Conservation (phyloP, 345 rosid species). For the Hibiscus trionum region DNA sequence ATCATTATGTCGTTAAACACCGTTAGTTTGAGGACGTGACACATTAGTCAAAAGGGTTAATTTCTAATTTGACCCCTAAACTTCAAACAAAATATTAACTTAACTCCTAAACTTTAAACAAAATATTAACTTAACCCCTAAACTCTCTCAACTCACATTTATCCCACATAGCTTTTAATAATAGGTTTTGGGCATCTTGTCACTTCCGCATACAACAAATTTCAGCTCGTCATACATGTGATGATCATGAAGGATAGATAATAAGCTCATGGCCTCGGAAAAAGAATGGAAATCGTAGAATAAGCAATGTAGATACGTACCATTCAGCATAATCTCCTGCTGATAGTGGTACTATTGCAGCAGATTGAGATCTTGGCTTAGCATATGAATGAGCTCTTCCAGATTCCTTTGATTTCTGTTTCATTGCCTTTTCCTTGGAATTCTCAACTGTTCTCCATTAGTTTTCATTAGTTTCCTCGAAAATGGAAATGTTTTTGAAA, state of each 20-base stretch:
- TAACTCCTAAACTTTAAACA: too few relatives aligned
- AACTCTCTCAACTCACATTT: too few relatives aligned
- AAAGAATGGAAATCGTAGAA: background rate
- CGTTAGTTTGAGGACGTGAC: too few relatives aligned
- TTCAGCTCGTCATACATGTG: constrained; percentile 10
- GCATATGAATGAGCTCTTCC: background rate
- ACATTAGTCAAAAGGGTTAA: too few relatives aligned
- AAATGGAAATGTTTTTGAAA: background rate
- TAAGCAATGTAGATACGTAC: background rate
- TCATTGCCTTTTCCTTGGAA: constrained; percentile 7
- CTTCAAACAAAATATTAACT: too few relatives aligned
- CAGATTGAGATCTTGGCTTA: background rate
- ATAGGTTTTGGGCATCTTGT: background rate
- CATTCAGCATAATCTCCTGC: constrained; percentile 14
- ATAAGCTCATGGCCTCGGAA: background rate
- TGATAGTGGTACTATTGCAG: background rate
- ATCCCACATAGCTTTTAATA: background rate
- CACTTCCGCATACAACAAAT: constrained; percentile 5
- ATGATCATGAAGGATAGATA: background rate
- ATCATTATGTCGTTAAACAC: too few relatives aligned
- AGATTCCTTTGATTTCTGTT: background rate
- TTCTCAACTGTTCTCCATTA: constrained; percentile 4
- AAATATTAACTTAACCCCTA: too few relatives aligned
- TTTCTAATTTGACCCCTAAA: too few relatives aligned
- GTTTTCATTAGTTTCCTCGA: background rate